Evolutionary conservation across 805 yeast species (phyloP).

Genomic region (Priceomyces melissophilus): DNA sequence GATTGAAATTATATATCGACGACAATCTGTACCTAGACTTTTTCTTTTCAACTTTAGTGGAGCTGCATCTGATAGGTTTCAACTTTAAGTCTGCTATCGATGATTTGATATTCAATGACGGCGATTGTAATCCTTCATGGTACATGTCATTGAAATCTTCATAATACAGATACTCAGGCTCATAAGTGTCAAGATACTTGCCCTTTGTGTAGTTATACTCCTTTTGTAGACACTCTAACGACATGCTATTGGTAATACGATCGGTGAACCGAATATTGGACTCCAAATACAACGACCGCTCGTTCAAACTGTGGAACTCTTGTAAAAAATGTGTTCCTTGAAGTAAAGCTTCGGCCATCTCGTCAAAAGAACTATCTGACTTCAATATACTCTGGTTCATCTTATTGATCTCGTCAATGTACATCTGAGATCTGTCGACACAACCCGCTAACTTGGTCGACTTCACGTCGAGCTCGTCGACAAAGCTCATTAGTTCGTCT

Average conservation of each 20-base stretch:
- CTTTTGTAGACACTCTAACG: constrained; percentile 23
- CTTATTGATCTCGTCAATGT: constrained; percentile 18
- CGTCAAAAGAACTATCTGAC: constrained; percentile 28
- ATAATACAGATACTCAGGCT: neutral
- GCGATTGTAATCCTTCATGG: neutral
- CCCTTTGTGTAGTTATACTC: constrained; percentile 27
- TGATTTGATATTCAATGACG: constrained; percentile 13
- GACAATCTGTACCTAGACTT: constrained; percentile 40
- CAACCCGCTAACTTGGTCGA: constrained; percentile 21
- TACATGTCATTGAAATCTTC: neutral
- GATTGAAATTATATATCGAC: constrained; percentile 35
- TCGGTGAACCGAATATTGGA: constrained; percentile 30
- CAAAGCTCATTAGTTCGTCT: constrained; percentile 29
- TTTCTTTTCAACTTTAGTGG: constrained; percentile 33
- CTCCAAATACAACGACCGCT: constrained; percentile 32
- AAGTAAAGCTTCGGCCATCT: constrained; percentile 18
- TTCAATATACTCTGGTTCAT: constrained; percentile 19
- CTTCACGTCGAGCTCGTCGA: constrained; percentile 27
- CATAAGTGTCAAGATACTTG: constrained; percentile 9
- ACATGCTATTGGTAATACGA: constrained; percentile 26
- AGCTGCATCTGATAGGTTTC: constrained; percentile 38
- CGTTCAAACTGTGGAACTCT: constrained; percentile 28
- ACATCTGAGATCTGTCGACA: constrained; percentile 20
- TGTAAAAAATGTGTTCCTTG: constrained; percentile 20
- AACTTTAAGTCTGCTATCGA: constrained; percentile 37